These are phyloP conservation scores for Aspergillus vadensis DNA, from an alignment of 2,329 filamentous ascomycete genomes.

Conservation along the genomic window DNA sequence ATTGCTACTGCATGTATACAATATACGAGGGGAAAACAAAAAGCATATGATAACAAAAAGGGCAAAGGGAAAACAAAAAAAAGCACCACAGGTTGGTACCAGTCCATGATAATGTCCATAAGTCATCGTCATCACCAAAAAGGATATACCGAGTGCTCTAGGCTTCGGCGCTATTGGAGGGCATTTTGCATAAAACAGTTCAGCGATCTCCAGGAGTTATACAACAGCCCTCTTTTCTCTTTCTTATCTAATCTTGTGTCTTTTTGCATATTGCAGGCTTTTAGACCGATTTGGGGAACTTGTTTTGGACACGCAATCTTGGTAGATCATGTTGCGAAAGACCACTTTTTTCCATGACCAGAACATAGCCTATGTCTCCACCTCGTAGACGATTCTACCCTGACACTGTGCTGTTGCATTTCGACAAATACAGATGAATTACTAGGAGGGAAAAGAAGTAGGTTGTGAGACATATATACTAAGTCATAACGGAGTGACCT, in stretches of 20 bases:
- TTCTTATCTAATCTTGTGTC: slow-evolving; percentile 2
- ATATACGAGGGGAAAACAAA: background rate
- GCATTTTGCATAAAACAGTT: slow-evolving; percentile 28
- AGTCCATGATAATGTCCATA: slow-evolving; percentile 16
- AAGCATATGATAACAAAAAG: background rate
- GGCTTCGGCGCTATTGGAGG: slow-evolving; percentile 15
- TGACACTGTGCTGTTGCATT: no score
- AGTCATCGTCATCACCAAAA: slow-evolving; percentile 12
- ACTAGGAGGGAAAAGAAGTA: no score
- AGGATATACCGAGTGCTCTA: slow-evolving; percentile 17
- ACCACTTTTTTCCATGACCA: background rate
- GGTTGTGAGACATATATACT: no score
- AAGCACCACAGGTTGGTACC: slow-evolving; percentile 15
- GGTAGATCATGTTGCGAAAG: background rate
- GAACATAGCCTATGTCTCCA: background rate
- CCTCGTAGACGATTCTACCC: no score
- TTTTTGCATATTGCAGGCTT: slow-evolving; percentile 16
- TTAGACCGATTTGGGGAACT: slow-evolving; percentile 13
- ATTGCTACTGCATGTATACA: background rate
- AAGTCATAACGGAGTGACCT: no score
- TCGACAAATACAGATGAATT: no score
- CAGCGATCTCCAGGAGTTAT: slow-evolving; percentile 18
- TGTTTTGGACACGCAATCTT: background rate
- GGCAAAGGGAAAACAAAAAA: slow-evolving; percentile 7
- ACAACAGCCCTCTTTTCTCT: slow-evolving; percentile 11